These are phyloP conservation scores for Monilinia laxa DNA, from an alignment of 2,329 filamentous ascomycete species.

Conservation along the genomic window DNA sequence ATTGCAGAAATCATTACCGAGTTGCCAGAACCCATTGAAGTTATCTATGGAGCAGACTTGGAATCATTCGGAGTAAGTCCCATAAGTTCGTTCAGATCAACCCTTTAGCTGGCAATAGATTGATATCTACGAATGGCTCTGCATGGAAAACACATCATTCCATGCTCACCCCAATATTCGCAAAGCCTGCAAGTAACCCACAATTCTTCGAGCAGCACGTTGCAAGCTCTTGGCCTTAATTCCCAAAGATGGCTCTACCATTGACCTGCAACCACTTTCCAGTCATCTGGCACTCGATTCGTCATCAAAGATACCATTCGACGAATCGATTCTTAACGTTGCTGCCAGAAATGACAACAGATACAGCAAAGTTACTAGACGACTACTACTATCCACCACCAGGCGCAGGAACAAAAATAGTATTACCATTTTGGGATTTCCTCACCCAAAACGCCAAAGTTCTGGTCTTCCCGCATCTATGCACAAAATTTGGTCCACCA, in stretches of 20 bases:
- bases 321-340: slow-evolving; percentile 45
- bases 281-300: slow-evolving; percentile 52
- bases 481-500: slow-evolving; percentile 7
- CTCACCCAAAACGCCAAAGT: background rate
- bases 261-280: slow-evolving; percentile 17
- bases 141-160: slow-evolving; percentile 19
- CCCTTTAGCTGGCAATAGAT: background rate
- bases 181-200: background rate
- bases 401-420: slow-evolving; percentile 10
- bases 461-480: slow-evolving; percentile 14
- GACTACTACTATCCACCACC: slow-evolving; percentile 2
- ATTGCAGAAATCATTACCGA: slow-evolving; percentile 25
- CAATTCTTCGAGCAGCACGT: background rate
- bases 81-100: slow-evolving; percentile 45
- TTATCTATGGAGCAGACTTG: slow-evolving; percentile 22
- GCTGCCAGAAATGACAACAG: background rate
- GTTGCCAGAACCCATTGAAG: slow-evolving; percentile 23
- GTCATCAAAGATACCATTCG: slow-evolving; percentile 62
- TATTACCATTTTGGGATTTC: slow-evolving; percentile 13
- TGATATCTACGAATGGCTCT: slow-evolving; percentile 11
- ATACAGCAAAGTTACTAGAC: background rate
- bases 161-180: slow-evolving; percentile 8
- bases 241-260: slow-evolving; percentile 17
- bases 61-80: slow-evolving; percentile 47
- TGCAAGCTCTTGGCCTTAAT: background rate